phyloP scores from a whole-genome alignment of 352 stramenopile species.

The Peronospora belbahrii region DNA sequence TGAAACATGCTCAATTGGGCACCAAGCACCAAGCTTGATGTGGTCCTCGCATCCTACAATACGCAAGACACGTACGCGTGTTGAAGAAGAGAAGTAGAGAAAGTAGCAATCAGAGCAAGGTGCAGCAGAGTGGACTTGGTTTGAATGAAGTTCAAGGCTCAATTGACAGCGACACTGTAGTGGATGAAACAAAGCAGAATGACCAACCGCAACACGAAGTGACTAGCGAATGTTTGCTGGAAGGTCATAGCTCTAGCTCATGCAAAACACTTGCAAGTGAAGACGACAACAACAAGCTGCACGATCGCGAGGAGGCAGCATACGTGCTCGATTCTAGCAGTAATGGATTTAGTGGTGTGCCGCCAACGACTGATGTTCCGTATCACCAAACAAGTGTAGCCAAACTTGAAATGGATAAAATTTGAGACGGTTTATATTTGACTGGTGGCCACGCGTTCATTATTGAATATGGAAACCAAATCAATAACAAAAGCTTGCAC shows the following conservation, averaged over 20 bases:
- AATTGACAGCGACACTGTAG: not conserved
- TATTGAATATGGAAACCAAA: not conserved
- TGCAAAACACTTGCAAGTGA: conserved; percentile 9
- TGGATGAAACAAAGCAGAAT: conserved; percentile 1
- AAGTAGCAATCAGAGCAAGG: conserved; percentile 19
- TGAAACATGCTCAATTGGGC: conserved; percentile 29
- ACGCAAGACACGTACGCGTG: conserved; percentile 27
- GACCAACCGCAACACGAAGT: conserved; percentile 12
- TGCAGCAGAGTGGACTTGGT: conserved; percentile 7
- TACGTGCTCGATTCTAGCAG: conserved; percentile 65
- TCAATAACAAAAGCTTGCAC: not conserved
- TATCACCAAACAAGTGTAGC: not conserved
- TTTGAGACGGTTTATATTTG: conserved; percentile 1
- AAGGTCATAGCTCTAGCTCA: conserved; percentile 1
- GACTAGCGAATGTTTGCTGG: not conserved
- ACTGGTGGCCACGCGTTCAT: conserved; percentile 14
- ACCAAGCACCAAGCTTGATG: conserved; percentile 23
- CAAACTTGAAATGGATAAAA: not conserved
- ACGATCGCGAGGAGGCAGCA: conserved; percentile 57
- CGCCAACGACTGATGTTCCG: conserved; percentile 69
- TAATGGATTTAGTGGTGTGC: conserved; percentile 70
- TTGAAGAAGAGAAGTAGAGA: conserved; percentile 11
- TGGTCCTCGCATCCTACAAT: conserved; percentile 28
- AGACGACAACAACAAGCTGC: conserved; percentile 24
- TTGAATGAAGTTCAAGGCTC: conserved; percentile 9